Evolutionary conservation across 768 basidiomycete genomes (phyloP), one percentile per base, ranked within the genome.

Genomic region (Atractiella rhizophila): DNA sequence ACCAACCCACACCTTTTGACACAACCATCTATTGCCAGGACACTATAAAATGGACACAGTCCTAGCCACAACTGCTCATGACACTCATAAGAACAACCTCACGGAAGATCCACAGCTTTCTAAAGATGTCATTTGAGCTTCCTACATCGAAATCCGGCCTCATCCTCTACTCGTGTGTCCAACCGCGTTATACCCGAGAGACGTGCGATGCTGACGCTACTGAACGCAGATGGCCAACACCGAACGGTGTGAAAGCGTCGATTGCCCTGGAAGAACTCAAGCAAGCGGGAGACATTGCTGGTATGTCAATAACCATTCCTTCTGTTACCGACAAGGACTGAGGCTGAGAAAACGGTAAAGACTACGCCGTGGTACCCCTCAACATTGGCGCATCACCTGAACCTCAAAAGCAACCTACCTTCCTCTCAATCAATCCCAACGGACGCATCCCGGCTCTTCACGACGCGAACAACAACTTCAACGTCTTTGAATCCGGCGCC

Each of bases 251-350:
- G 18, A 16, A 39, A 30, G 39, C 18, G n/a, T 39, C 37, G 9
- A 34, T 45, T 33, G 25, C 33, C 8, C 44, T 43, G 44, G 51
- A 52, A 30, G 48, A 52, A 43, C 44, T 50, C 32, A 52, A 52
- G 37, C 42, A 42, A 4, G 19, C 37, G 13, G 33, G 28, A 8
- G 30, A 47, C n/a, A n/a, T n/a, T n/a, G n/a, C n/a, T n/a, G n/a
- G n/a, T n/a, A n/a, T n/a, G n/a, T n/a, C n/a, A n/a, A n/a, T n/a
- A 4, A 33, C 48, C 16, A 46, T 44, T 32, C 35, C 31, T 4
- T 44, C 50, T 27, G 19, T 19, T 18, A 40, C 46, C 26, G 46
- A 48, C 30, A 47, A 50, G 24, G 46, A 50, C 44, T 5, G 13
- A 3, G 20, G 33, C 37, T 15, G 43, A 46, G 10, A 31, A 29